Percentiles rank a stretch among this genome's conserved stretches.
These are phyloP conservation scores for Prunus yedoensis DNA, from an alignment of 331 rosid species.

Conservation along the genomic window DNA sequence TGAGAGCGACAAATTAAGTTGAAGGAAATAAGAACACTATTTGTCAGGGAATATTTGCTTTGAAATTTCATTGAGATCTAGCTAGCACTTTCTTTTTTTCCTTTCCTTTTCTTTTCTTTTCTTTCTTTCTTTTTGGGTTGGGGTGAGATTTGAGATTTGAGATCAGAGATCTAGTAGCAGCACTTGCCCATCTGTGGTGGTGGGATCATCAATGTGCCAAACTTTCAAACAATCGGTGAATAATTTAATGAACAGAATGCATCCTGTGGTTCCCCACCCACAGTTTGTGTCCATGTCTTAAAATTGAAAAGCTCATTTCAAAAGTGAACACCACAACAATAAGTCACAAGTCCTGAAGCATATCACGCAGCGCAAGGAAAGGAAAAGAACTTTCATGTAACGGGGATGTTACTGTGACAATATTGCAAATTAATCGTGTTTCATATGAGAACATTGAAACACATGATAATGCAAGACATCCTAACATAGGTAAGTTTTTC, in stretches of 20 bases:
- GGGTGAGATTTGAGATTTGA: neutral
- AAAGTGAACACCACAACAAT: neutral
- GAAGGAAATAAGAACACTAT: neutral
- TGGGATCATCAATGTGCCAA: neutral
- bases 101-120: neutral
- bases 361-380: too few species aligned
- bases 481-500: too few species aligned
- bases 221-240: slow-evolving; percentile 3
- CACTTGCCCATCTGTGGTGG: slow-evolving; percentile 19
- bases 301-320: neutral
- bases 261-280: slow-evolving; percentile 20
- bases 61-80: slow-evolving; percentile 9
- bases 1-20: neutral
- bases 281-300: neutral
- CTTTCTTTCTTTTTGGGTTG: neutral
- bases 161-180: slow-evolving; percentile 19
- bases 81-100: neutral
- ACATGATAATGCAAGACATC: too few species aligned
- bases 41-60: slow-evolving; percentile 25
- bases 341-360: too few species aligned
- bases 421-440: too few species aligned
- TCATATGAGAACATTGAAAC: too few species aligned
- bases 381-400: too few species aligned
- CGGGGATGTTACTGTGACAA: too few species aligned
- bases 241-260: slow-evolving; percentile 26